A percentile compares a stretch with the other conserved stretches of the same genome.
These are phyloP conservation scores for Hyphopichia pseudoburtonii DNA, from an alignment of 1,139 yeast species.

Conservation along the genomic window DNA sequence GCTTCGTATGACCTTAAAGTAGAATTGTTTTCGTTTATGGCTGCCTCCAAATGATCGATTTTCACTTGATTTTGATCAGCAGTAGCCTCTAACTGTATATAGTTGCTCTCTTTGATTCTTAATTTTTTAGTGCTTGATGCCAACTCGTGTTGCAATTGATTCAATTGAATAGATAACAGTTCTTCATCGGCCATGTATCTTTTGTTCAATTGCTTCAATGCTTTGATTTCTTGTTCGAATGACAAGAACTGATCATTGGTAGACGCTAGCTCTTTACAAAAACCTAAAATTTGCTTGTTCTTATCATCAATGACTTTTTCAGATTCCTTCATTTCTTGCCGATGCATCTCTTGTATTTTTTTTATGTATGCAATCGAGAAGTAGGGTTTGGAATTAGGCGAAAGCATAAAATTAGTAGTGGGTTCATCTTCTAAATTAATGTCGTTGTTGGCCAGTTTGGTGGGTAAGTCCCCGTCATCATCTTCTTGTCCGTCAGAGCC, in stretches of 20 bases:
- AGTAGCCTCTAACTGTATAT: constrained; percentile 6
- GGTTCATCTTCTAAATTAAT: constrained; percentile 26
- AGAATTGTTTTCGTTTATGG: background rate
- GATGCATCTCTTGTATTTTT: constrained; percentile 27
- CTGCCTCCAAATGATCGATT: background rate
- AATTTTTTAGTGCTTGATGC: constrained; percentile 28
- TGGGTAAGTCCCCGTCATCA: constrained; percentile 9
- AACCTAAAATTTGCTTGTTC: constrained; percentile 18
- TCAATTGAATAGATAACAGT: constrained; percentile 27
- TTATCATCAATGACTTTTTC: constrained; percentile 15
- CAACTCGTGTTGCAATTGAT: constrained; percentile 30
- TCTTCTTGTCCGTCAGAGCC: constrained; percentile 10
- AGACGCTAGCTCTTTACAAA: constrained; percentile 19
- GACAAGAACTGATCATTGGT: constrained; percentile 19
- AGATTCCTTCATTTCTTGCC: constrained; percentile 17
- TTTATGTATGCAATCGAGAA: constrained; percentile 34
- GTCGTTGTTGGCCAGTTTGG: constrained; percentile 6
- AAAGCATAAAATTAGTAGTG: constrained; percentile 31
- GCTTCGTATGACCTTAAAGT: background rate
- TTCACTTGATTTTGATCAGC: background rate
- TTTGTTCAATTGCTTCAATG: constrained; percentile 19
- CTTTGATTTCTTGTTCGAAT: constrained; percentile 21
- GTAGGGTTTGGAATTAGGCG: constrained; percentile 39
- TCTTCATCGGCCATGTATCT: constrained; percentile 24
- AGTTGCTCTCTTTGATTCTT: constrained; percentile 20